phyloP scores from a whole-genome alignment of 345 rosid species.

The Corchorus olitorius region DNA sequence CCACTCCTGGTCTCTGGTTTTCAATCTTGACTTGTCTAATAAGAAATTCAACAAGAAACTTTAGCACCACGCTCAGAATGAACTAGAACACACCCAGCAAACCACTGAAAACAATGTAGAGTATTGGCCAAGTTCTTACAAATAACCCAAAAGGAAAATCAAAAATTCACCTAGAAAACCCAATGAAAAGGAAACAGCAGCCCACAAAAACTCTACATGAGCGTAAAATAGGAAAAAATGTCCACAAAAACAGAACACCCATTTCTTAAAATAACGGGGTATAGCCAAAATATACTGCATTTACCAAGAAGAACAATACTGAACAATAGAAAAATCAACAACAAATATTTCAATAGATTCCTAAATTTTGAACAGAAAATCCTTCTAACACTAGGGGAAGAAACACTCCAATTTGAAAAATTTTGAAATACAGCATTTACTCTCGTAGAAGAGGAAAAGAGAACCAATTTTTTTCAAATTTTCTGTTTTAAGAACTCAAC shows the following conservation, averaged over 20 bases:
- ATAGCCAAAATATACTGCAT: not conserved
- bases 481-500: not conserved
- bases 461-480: too few relatives aligned
- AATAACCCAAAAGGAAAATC: not conserved
- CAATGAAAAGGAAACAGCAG: not conserved
- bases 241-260: not conserved
- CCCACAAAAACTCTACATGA: not conserved
- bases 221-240: not conserved
- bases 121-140: not conserved
- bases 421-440: not conserved
- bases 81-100: not conserved
- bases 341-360: not conserved
- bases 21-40: conserved; percentile 55
- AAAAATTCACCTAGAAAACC: too few relatives aligned
- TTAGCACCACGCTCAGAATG: not conserved
- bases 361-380: conserved; percentile 2
- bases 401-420: not conserved
- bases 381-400: not conserved
- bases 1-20: conserved; percentile 77
- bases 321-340: not conserved
- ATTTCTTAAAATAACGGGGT: not conserved
- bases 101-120: not conserved
- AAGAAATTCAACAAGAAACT: conserved; percentile 2
- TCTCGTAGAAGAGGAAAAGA: too few relatives aligned
- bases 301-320: not conserved